Conservation (phyloP, 805 yeast genomes). For the Lipomyces oligophaga region DNA sequence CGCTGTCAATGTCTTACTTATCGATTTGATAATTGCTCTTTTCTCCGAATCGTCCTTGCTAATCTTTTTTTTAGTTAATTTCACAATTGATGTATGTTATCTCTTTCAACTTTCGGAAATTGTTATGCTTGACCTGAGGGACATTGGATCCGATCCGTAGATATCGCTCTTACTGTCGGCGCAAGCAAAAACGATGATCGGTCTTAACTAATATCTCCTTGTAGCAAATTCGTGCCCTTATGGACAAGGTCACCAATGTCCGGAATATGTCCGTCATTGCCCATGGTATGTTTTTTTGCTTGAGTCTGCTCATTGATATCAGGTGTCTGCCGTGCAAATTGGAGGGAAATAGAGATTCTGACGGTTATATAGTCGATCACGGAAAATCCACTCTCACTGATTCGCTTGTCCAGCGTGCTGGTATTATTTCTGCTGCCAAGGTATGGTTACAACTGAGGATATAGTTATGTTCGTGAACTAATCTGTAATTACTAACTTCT, state of each 20-base stretch:
- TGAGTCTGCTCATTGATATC: neutral
- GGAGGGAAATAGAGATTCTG: neutral
- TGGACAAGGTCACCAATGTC: conserved; percentile 99
- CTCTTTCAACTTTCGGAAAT: too few species aligned
- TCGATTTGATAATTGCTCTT: neutral
- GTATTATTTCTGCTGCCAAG: conserved; percentile 98
- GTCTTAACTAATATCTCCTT: conserved; percentile 19
- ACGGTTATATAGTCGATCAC: conserved; percentile 75
- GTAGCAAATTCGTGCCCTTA: conserved; percentile 92
- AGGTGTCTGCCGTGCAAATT: neutral
- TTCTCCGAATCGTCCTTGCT: neutral
- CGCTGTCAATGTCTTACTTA: too few species aligned
- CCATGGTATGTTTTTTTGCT: conserved; percentile 78
- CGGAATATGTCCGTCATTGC: conserved; percentile 99
- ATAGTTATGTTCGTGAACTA: neutral
- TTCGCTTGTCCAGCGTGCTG: conserved; percentile 98
- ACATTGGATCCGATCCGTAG: neutral
- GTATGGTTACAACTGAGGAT: conserved; percentile 3
- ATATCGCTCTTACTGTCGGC: neutral
- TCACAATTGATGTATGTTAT: conserved; percentile 30
- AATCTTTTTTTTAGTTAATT: conserved; percentile 20
- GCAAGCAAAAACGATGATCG: neutral
- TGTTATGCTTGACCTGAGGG: too few species aligned
- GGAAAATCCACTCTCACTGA: conserved; percentile 99
- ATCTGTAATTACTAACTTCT: neutral